Evolutionary conservation across 306 rosid species (phyloP).

Genomic region (Prunus kanzakura): DNA sequence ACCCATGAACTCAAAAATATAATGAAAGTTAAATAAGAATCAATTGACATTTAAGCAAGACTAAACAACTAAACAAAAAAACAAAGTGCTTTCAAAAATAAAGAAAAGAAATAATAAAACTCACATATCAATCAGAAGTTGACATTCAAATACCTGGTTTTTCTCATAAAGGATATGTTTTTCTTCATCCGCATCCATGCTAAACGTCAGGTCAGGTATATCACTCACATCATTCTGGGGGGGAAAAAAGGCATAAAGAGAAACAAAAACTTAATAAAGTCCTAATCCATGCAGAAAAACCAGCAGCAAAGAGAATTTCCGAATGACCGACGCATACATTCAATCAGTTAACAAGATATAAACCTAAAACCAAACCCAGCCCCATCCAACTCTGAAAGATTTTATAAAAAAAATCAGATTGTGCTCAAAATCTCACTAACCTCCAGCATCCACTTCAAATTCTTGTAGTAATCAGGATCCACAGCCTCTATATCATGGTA

Average conservation of each 20-base stretch:
- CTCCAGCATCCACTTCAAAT: slow-evolving; percentile 99
- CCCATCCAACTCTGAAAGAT: background rate
- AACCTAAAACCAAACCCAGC: background rate
- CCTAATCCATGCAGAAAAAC: slow-evolving; percentile 11
- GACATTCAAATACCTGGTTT: slow-evolving; percentile 57
- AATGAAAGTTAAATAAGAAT: background rate
- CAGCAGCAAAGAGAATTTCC: slow-evolving; percentile 9
- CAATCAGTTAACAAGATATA: background rate
- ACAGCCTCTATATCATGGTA: slow-evolving; percentile 99
- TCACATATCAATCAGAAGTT: slow-evolving; percentile 13
- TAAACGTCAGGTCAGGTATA: slow-evolving; percentile 90
- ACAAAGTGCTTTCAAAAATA: background rate
- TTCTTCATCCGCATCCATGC: slow-evolving; percentile 99
- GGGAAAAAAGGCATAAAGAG: background rate
- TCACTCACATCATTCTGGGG: slow-evolving; percentile 87
- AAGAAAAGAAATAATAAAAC: background rate
- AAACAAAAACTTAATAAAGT: background rate
- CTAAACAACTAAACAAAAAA: background rate
- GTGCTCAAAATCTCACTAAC: slow-evolving; percentile 40
- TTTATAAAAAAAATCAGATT: background rate
- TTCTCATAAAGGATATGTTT: slow-evolving; percentile 92
- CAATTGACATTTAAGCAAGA: background rate
- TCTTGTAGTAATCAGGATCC: slow-evolving; percentile 97
- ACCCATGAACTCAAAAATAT: background rate
- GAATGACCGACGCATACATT: background rate